Evolutionary conservation across 176 grass and related monocot species (phyloP).

Genomic region (Lolium rigidum): DNA sequence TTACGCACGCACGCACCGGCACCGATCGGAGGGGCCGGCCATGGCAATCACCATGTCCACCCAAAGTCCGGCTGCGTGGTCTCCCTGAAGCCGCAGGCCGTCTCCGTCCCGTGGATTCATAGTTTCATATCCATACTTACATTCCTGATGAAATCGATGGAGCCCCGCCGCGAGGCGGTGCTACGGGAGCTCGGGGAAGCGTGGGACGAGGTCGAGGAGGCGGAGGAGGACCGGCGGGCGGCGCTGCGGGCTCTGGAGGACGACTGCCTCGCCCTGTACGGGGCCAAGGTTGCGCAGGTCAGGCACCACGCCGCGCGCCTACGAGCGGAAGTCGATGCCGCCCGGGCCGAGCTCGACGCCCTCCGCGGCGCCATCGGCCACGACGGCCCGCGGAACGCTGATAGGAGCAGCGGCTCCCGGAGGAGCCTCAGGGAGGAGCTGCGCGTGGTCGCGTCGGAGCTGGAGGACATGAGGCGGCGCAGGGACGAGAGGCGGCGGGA

Average conservation of each 20-base stretch:
- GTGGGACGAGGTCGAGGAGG: constrained; percentile 86
- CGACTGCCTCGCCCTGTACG: constrained; percentile 76
- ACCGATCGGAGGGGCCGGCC: neutral
- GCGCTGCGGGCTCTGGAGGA: constrained; percentile 68
- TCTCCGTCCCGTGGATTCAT: constrained; percentile 26
- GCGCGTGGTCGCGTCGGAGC: constrained; percentile 55
- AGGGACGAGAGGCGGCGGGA: constrained; percentile 61
- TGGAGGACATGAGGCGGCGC: constrained; percentile 60
- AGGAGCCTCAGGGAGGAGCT: constrained; percentile 75
- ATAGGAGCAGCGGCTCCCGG: neutral
- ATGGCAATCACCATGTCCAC: neutral
- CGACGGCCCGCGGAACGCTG: constrained; percentile 12
- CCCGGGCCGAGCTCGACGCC: constrained; percentile 66
- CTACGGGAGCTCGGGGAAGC: constrained; percentile 59
- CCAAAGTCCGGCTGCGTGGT: neutral
- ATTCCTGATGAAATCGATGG: constrained; percentile 39
- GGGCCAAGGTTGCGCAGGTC: constrained; percentile 64
- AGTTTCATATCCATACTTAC: no score
- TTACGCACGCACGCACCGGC: neutral
- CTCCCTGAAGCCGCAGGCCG: constrained; percentile 42
- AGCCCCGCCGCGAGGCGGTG: constrained; percentile 41
- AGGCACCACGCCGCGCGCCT: constrained; percentile 58
- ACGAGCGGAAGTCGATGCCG: constrained; percentile 56
- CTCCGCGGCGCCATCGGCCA: constrained; percentile 64
- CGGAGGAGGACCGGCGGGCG: constrained; percentile 58